These are phyloP conservation scores for Cordyceps tenuipes DNA, from an alignment of 2,329 filamentous ascomycete genomes.

Conservation along the genomic window DNA sequence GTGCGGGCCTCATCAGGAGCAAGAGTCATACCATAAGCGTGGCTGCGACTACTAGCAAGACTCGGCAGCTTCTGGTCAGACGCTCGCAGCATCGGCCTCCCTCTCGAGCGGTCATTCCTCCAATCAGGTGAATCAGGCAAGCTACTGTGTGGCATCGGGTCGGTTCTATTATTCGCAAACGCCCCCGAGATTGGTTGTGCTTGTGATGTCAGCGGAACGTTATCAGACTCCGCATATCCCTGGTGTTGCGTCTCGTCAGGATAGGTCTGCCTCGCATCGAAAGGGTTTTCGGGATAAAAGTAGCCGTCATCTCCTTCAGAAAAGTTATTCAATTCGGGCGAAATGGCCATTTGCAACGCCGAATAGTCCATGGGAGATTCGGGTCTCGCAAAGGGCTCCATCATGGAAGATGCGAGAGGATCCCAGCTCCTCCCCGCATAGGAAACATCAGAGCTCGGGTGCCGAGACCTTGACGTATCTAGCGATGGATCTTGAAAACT, in stretches of 20 bases:
- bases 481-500: background rate
- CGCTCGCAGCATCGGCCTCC: constrained; percentile 45
- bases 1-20: constrained; percentile 42
- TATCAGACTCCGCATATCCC: constrained; percentile 47
- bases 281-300: constrained; percentile 23
- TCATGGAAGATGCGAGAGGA: constrained; percentile 21
- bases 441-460: background rate
- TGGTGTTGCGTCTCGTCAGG: constrained; percentile 24
- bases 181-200: constrained; percentile 48
- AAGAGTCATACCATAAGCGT: constrained; percentile 50
- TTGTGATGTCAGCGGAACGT: constrained; percentile 46
- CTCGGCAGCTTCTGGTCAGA: constrained; percentile 51
- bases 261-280: constrained; percentile 25
- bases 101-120: constrained; percentile 45
- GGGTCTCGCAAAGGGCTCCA: constrained; percentile 21
- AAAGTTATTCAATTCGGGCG: constrained; percentile 38
- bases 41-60: constrained; percentile 39
- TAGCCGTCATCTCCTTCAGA: constrained; percentile 18
- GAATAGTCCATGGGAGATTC: constrained; percentile 45
- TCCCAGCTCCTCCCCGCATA: background rate
- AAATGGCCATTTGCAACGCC: constrained; percentile 46
- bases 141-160: constrained; percentile 41
- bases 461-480: background rate
- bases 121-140: constrained; percentile 49
- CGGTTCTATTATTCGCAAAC: constrained; percentile 31